Evolutionary conservation across 108 stramenopile genomes (phyloP), one percentile per base, ranked within the genome.

Genomic region (Cyclotella cryptica): DNA sequence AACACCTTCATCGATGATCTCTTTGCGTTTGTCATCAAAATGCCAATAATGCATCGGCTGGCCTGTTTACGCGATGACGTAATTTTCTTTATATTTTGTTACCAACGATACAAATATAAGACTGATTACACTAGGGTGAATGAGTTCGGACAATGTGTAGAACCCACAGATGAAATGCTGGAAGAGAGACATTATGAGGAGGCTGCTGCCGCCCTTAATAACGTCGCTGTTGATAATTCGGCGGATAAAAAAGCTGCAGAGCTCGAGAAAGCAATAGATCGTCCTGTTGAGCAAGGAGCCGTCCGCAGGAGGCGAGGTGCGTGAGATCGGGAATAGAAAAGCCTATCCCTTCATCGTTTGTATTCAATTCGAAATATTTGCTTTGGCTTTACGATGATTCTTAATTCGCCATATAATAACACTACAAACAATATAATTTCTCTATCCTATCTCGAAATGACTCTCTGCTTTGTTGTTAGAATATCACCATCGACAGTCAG

Each of bases 1-100:
- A 96, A 96, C 86, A 96, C 96, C 15, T 94, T 96, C 80, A 90
- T 96, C 21, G 96, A 96, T 72, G 95, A 96, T 63, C 80, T 94
- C 14, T 94, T 94, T 47, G 93, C 93, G 1, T 95, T 96, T 55
- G 85, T 95, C 29, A 93, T 95, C 62, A 88, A 90, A 52, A 95
- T 95, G 95, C 96, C 96, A 18, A 91, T 87, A 49, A 92, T 97
- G 95, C 96, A 96, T 57, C 83, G 94, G 19, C 70, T 95, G 15
- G 84, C 92, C 1, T 91, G 90, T 39, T 89, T 97, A 55, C 84
- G 96, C 12, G 96, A 97, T 66, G 91, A 97, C 78, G 76, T 96
- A 7, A 83, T 97, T n/a, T 97, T 96, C 66, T 88, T 97, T 75
- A 71, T 96, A 24, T 93, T 87, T 65, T 66, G 94, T 52, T 97